phyloP scores from a whole-genome alignment of 2,329 filamentous ascomycete genomes.

The Pseudogymnoascus pannorum region DNA sequence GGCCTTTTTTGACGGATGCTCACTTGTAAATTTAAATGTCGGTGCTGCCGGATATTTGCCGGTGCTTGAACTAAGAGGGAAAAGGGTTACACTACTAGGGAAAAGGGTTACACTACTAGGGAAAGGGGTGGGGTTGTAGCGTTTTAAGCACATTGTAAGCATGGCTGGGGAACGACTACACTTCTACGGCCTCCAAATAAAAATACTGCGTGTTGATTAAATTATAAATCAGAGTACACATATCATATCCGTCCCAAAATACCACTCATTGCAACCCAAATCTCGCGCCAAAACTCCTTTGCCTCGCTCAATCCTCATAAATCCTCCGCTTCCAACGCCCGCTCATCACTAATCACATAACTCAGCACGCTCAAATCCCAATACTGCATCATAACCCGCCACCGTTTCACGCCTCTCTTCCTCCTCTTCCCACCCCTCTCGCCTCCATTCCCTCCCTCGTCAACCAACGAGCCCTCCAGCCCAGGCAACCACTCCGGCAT shows the following conservation, averaged over 20 bases:
- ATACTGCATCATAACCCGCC: conserved; percentile 65
- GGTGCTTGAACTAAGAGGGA: too few relatives aligned
- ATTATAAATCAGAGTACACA: neutral
- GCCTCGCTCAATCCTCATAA: neutral
- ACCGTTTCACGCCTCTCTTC: conserved; percentile 38
- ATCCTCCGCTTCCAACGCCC: neutral
- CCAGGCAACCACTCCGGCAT: conserved; percentile 40
- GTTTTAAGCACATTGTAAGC: too few relatives aligned
- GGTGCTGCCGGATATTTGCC: too few relatives aligned
- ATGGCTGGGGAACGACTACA: too few relatives aligned
- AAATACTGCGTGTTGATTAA: neutral
- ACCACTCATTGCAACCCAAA: neutral
- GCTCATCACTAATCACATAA: conserved; percentile 50
- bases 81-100: too few relatives aligned
- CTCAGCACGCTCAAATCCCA: conserved; percentile 61
- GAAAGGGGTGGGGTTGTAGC: too few relatives aligned
- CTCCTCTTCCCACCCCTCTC: conserved; percentile 16
- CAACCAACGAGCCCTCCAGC: neutral
- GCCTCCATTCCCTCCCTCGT: conserved; percentile 18
- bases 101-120: too few relatives aligned
- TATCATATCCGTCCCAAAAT: neutral
- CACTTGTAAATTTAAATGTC: too few relatives aligned
- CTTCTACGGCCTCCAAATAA: too few relatives aligned
- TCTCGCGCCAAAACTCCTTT: neutral
- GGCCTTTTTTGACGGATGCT: too few relatives aligned